Conservation (phyloP, 768 basidiomycete species). For the Hydnum rufescens region DNA sequence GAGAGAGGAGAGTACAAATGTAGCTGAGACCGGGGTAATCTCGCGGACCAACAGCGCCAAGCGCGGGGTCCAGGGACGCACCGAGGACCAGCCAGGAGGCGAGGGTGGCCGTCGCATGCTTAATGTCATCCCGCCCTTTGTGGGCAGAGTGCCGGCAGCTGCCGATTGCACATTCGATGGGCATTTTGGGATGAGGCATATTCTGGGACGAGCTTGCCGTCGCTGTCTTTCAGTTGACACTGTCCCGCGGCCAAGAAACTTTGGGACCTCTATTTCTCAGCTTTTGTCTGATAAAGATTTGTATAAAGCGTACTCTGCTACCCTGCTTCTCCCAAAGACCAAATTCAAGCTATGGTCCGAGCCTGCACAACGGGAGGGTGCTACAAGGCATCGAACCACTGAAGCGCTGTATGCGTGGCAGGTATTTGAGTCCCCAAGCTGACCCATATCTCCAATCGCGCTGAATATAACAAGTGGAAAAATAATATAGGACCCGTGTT, state of each 20-base stretch:
- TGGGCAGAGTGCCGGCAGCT: too few species aligned
- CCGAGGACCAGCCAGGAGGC: conserved; percentile 36
- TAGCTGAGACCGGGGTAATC: conserved; percentile 71
- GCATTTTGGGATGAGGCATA: too few species aligned
- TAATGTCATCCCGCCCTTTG: too few species aligned
- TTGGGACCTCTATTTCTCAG: too few species aligned
- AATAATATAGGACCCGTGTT: conserved; percentile 50
- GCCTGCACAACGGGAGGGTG: conserved; percentile 37
- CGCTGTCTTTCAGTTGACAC: neutral
- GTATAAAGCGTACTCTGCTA: conserved; percentile 28
- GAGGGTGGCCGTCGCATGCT: conserved; percentile 7
- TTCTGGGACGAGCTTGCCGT: too few species aligned
- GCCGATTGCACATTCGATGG: too few species aligned
- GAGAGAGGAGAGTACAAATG: conserved; percentile 39
- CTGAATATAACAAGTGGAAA: conserved; percentile 29
- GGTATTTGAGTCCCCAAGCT: conserved; percentile 13
- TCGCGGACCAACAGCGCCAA: conserved; percentile 55
- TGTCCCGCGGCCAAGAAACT: too few species aligned
- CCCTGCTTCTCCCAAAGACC: conserved; percentile 69
- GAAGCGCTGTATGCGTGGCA: conserved; percentile 47
- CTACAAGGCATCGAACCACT: conserved; percentile 41
- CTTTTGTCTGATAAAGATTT: too few species aligned
- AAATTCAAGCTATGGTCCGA: conserved; percentile 54
- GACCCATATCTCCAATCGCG: neutral
- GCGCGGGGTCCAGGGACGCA: conserved; percentile 57